Base-by-base conservation (phyloP, 768 basidiomycete genomes). In the Hydnomerulius pinastri region DNA sequence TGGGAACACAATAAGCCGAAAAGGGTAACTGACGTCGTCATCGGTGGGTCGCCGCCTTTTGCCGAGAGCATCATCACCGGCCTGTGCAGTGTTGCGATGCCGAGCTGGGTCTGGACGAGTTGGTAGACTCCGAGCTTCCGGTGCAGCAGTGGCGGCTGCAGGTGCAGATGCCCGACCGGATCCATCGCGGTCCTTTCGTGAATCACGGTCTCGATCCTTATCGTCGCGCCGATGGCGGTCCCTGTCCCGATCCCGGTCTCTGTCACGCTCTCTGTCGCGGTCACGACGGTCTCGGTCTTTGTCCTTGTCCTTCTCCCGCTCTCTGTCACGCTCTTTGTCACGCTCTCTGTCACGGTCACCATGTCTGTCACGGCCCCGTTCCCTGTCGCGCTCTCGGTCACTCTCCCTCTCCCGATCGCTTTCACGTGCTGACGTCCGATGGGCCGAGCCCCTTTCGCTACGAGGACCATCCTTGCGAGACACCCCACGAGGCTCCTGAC, bases 1-100 rank as follows among this genome's bases (percentile, higher is more conserved):
- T 32, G 20, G 40, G 30, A 28, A 48, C 40, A 43, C 41, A 33
- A 33, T 46, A 33, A 48, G 43, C 13, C 18, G 32, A 45, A 40
- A 32, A 11, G 20, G 32, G 33, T 25, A 6, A 72, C 84, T 63
- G 62, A 90, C 89, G 60, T 92, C 89, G 46, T 92, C 90, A 27
- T 91, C 90, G 0, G 75, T 60, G 18, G 77, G 72, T 46, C 90
- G 74, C 52, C 87, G 75, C 63, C 89, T 77, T 68, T 91, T 91
- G 25, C 88, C 87, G 21, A 89, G 76, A 4, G 71, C 74, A 39
- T 91, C 90, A 43, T 92, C 88, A 8, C 63, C 68, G 43, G 69
- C 69, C 37, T 72, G 73, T 4, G 68, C 57, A 44, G 68, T 71
- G n/a, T 54, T 52, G 5, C 86, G 77, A 61, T 85, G 80, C 51